Conservation (phyloP, 768 basidiomycete species). For the Dioszegia aurantiaca region DNA sequence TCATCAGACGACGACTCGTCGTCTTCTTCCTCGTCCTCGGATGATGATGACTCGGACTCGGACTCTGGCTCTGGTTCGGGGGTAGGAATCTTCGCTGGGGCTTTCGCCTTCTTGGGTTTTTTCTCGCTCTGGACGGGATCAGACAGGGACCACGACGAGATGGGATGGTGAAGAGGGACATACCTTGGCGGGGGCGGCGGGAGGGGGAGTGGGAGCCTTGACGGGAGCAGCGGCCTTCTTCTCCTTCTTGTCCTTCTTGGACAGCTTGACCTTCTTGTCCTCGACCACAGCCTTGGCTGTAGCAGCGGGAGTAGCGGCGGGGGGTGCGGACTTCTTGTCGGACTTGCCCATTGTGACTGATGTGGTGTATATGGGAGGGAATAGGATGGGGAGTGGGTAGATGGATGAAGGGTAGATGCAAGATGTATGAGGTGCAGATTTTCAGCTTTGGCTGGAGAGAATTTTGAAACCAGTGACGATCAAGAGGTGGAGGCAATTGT, state of each 20-base stretch:
- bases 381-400: background rate
- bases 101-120: slow-evolving; percentile 12
- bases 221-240: slow-evolving; percentile 2
- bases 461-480: too few species aligned
- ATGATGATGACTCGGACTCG: slow-evolving; percentile 25
- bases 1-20: slow-evolving; percentile 20
- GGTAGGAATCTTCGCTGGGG: slow-evolving; percentile 5
- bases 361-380: slow-evolving; percentile 2
- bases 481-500: too few species aligned
- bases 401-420: slow-evolving; percentile 8
- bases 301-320: slow-evolving; percentile 25
- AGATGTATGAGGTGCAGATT: slow-evolving; percentile 3
- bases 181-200: slow-evolving; percentile 16
- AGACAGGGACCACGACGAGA: background rate
- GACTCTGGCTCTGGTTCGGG: slow-evolving; percentile 23
- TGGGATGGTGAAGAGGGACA: background rate
- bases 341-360: slow-evolving; percentile 24
- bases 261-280: slow-evolving; percentile 40
- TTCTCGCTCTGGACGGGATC: slow-evolving; percentile 3
- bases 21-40: slow-evolving; percentile 17
- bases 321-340: slow-evolving; percentile 25
- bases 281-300: slow-evolving; percentile 41
- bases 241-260: slow-evolving; percentile 32
- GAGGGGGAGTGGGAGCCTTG: background rate
- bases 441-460: background rate